Conservation (phyloP, 257 asterid genomes). For the Jasminum sambac region DNA sequence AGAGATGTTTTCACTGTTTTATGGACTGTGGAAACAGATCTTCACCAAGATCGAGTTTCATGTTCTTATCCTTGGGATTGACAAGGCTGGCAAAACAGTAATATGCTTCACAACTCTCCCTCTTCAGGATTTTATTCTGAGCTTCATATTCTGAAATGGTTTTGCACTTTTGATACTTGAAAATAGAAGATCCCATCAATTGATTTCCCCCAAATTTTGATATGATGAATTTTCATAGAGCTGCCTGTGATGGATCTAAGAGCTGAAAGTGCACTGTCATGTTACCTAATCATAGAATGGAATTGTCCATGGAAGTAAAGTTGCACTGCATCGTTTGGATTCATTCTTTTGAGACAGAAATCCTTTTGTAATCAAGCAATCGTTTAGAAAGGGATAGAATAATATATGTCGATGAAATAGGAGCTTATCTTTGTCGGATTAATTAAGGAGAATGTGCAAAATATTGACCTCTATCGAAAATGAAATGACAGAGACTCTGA, state of each 20-base stretch:
- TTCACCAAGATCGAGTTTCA: constrained; percentile 88
- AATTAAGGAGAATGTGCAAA: background rate
- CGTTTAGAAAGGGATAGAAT: background rate
- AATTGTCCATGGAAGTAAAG: background rate
- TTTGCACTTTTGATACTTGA: constrained; percentile 13
- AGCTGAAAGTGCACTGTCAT: background rate
- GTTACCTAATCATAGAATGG: background rate
- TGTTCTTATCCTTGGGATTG: constrained; percentile 95
- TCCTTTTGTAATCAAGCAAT: background rate
- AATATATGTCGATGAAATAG: background rate
- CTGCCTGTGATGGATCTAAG: background rate
- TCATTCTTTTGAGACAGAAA: background rate
- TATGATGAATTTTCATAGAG: background rate
- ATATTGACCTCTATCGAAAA: background rate
- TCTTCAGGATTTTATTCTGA: background rate
- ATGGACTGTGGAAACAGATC: constrained; percentile 81
- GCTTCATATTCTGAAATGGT: constrained; percentile 9
- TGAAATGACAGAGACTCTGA: background rate
- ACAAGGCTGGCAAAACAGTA: constrained; percentile 95
- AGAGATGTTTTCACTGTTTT: constrained; percentile 81
- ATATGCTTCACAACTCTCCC: constrained; percentile 25
- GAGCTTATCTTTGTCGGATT: background rate
- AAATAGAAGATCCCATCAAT: background rate
- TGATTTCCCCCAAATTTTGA: background rate
- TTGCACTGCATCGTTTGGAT: background rate